Conservation (phyloP, 345 rosid species). For the Anacardium occidentale region DNA sequence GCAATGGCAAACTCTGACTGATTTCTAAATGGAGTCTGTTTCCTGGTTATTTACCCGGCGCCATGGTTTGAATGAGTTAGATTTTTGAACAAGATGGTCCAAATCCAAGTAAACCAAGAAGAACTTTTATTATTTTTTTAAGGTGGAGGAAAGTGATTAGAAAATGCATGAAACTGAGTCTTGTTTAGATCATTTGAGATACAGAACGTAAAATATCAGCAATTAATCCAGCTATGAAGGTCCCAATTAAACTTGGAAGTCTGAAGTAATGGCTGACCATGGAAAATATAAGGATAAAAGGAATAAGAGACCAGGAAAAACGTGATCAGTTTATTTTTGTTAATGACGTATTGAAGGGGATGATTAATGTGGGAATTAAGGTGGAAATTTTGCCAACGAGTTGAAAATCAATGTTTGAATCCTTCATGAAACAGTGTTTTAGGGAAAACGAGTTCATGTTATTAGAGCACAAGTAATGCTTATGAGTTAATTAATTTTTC, state of each 20-base stretch:
- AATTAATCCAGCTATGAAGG: no score
- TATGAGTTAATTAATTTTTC: no score
- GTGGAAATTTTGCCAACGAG: background rate
- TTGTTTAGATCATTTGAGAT: background rate
- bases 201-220: no score
- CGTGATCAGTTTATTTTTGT: no score
- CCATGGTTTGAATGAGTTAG: background rate
- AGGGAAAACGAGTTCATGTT: no score
- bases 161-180: background rate
- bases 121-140: no score
- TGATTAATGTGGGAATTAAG: background rate
- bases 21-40: no score
- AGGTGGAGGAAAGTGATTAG: no score
- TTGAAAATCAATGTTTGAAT: background rate
- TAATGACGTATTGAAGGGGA: background rate
- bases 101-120: background rate
- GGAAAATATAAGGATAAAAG: background rate
- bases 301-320: no score
- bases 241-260: background rate
- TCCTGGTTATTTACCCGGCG: background rate
- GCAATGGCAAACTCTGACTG: no score
- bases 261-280: background rate
- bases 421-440: background rate
- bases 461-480: no score
- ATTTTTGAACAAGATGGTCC: background rate